Evolutionary conservation across 2,329 filamentous ascomycete genomes (phyloP), one percentile per base, ranked within the genome.

Genomic region (Trichoderma sp.): DNA sequence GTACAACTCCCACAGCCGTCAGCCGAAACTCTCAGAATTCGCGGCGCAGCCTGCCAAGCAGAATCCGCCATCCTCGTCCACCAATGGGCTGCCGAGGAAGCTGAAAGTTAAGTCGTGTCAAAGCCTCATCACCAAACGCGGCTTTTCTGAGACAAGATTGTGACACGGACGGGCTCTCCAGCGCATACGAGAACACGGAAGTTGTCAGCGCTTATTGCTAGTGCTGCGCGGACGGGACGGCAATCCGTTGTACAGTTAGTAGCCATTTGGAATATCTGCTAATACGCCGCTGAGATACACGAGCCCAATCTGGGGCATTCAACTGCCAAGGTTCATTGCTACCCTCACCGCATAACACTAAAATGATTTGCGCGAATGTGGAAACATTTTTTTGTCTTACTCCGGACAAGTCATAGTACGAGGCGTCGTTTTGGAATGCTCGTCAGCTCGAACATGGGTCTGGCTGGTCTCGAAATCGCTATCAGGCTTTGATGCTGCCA

Each of bases 41-140:
- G 56, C 56, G 56, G 68, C 68, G 56, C 68, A 71, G 65, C 45
- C 65, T 24, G 65, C 65, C 65, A 56, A 68, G 65, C 29, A 35
- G 27, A 31, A 50, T 41, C 38, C 38, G 29, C 59, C 21, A 16
- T 56, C 3, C 3, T 14, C 12, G 3, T 38, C 29, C 35, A 11
- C 59, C 69, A 63, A 72, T 56, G 27, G 38, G 29, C 29, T 35
- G 38, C 38, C 9, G 12, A 6, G 21, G 29, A 64, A 9, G 31
- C 31, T 41, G 6, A 27, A 38, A 12, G 38, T 50, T 24, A 18
- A 27, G 38, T 50, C 45, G n/a, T 64, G n/a, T 64, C 38, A 27
- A 72, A 64, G 69, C 69, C 69, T 72, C 69, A 63, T 59, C 56
- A 38, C 21, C 56, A 21, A 59, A 24, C 33, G 53, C 53, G 53